Evolutionary conservation across 345 rosid genomes (phyloP), one percentile per base, ranked within the genome.

Genomic region (Brassica incana): DNA sequence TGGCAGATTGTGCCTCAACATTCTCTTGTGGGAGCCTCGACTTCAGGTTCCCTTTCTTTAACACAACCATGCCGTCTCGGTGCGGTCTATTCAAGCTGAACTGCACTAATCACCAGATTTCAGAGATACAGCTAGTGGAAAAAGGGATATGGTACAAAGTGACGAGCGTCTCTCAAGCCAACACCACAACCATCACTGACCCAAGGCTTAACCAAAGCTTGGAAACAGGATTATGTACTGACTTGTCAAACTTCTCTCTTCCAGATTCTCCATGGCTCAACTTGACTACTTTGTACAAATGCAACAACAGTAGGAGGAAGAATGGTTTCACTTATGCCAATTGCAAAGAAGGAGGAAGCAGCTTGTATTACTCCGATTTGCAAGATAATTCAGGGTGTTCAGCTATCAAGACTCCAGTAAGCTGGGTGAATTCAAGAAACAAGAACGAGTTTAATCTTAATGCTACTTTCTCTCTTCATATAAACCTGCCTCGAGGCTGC

Each of bases 31-130:
- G 85, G 27, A 36, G 8, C 8, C 35, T 76, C 1, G 45, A 74
- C 43, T 54, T 79, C 15, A 10, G 0, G 2, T 77, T 79, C 78
- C 87, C 89, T 15, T 84, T 72, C 72, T 77, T 52, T 5, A 59
- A 18, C 35, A 75, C 23, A 12, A 0, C 8, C 36, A 30, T 81
- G 84, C 1, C 18, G 1, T 2, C 81, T 79, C 3, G 52, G 0
- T 86, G 90, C 65, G 84, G 84, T 27, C 77, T 83, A 40, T 65
- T 78, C 45, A 48, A 1, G 43, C 59, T 85, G 35, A 73, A 83
- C 0, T 88, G 90, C 63, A 23, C 38, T 10, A 1, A 43, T 32
- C 74, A 36, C 0, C 12, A 35, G 14, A 0, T 2, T 5, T 74
- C 65, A 56, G 80, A 43, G 76, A 78, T 87, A 38, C 87, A 83